Evolutionary conservation across 208 protist species (phyloP), one percentile per base, ranked within the genome.

Genomic region (Acanthamoeba healyi): DNA sequence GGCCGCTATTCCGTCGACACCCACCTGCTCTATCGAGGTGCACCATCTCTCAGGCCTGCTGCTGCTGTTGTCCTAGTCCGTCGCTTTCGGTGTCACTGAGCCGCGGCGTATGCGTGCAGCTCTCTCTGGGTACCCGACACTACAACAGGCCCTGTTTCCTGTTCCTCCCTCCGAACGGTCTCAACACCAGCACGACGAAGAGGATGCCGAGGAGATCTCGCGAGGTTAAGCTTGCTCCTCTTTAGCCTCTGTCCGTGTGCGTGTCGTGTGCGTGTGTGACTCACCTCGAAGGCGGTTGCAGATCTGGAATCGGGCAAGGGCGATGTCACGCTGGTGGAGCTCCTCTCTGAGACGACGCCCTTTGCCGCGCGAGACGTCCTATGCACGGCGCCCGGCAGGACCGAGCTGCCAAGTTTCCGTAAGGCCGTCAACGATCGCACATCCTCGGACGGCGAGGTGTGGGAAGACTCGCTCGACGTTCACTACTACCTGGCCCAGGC

Each of bases 401-500:
- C 49, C 6, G 49, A 6, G 49, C 14, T 70, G 19, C 61, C 61
- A 6, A 7, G 61, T 7, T 82, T 51, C 72, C 42, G 17, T 44
- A 6, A 42, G 42, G 72, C 72, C 17, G 38, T 15, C 6, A 24
- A 15, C 38, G 34, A 54, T 15, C 72, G 34, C 6, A 42, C 72
- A 54, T 54, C 49, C 15, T 54, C 49, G 14, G 72, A 38, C 10
- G 72, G 36, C 38, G 72, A 81, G 6, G 40, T 26, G 5, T 63
- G n/a, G 7, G 44, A 77, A 19, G 87, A 92, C 42, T 6, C 34
- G 32, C 63, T 92, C 17, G 87, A 92, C 32, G 61, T 92, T 5
- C 61, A 77, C 34, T 92, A 92, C 58, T 92, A 92, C 58, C 29
- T 92, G 87, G 26, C 34, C 9, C 24, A 79, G 36, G 54, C 58